phyloP scores from a whole-genome alignment of 75 land plant genomes.

The Larix kaempferi region DNA sequence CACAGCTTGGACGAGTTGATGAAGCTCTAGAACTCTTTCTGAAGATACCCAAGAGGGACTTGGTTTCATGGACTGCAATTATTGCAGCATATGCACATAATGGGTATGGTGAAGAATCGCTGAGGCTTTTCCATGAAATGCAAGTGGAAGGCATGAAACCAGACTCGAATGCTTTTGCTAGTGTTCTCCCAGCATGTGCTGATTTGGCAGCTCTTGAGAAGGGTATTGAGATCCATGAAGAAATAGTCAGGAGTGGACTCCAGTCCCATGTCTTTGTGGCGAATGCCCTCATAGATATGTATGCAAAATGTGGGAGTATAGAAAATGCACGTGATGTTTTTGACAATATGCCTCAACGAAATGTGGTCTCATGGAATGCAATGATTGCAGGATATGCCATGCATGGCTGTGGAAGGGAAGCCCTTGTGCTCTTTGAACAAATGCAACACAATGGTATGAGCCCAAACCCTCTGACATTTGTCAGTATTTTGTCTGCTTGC shows the following conservation, averaged over 20 bases:
- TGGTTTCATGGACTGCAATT: conserved; percentile 15
- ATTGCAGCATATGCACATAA: conserved; percentile 34
- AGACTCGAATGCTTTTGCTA: conserved; percentile 15
- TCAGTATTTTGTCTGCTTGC: neutral
- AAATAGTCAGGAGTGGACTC: conserved; percentile 16
- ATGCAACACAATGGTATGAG: conserved; percentile 20
- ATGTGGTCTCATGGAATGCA: conserved; percentile 51
- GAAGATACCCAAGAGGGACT: conserved; percentile 1
- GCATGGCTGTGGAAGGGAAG: conserved; percentile 12
- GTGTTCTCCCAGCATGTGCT: conserved; percentile 17
- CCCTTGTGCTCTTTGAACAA: conserved; percentile 16
- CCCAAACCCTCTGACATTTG: neutral
- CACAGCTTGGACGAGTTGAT: neutral
- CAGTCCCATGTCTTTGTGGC: conserved; percentile 9
- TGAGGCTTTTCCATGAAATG: conserved; percentile 26
- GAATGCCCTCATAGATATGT: conserved; percentile 36
- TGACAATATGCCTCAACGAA: conserved; percentile 19
- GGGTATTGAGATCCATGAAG: conserved; percentile 14
- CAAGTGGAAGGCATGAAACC: conserved; percentile 9
- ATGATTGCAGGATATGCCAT: conserved; percentile 36
- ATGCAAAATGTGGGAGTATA: conserved; percentile 36
- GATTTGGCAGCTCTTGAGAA: conserved; percentile 4
- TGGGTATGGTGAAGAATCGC: conserved; percentile 16
- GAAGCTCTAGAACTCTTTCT: conserved; percentile 1
- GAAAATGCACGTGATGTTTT: conserved; percentile 21